Conservation (phyloP, 2,329 filamentous ascomycete species). For the Colletotrichum endophyticum region DNA sequence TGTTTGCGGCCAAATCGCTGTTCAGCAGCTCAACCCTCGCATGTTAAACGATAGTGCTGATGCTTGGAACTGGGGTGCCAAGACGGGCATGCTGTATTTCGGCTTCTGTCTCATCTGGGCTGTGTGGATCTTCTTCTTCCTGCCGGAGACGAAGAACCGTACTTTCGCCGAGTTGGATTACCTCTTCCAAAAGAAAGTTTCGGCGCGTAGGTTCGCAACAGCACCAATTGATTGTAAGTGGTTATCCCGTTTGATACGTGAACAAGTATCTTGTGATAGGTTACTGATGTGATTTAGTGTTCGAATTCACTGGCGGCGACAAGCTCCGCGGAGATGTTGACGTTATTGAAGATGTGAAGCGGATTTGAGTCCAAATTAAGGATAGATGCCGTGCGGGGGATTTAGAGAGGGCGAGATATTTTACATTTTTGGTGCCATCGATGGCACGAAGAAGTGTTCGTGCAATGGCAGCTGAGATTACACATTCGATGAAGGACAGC, state of each 20-base stretch:
- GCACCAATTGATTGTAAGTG: constrained; percentile 32
- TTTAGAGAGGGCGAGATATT: not conserved
- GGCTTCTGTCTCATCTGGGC: constrained; percentile 45
- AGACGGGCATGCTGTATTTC: constrained; percentile 39
- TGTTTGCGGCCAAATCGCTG: constrained; percentile 44
- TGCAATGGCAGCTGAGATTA: not conserved
- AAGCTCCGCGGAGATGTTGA: not conserved
- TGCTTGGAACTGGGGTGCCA: constrained; percentile 42
- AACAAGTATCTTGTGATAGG: not conserved
- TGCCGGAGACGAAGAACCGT: constrained; percentile 50
- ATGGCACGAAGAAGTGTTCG: not conserved
- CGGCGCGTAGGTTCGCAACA: constrained; percentile 36
- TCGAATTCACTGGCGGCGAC: not conserved
- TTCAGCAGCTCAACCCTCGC: constrained; percentile 41
- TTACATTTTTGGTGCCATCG: not conserved
- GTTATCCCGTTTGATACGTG: not conserved
- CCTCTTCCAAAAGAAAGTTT: constrained; percentile 44
- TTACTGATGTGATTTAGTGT: not conserved
- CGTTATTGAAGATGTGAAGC: not conserved
- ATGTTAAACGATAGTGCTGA: constrained; percentile 32
- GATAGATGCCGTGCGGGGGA: not conserved
- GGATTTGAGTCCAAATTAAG: not conserved
- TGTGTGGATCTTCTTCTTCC: constrained; percentile 47
- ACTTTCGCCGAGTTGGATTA: constrained; percentile 52
- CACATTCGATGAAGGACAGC: not conserved